Base-by-base conservation (phyloP, 225 moss, liverwort and hornwort genomes). In the Sphagnum contortum region DNA sequence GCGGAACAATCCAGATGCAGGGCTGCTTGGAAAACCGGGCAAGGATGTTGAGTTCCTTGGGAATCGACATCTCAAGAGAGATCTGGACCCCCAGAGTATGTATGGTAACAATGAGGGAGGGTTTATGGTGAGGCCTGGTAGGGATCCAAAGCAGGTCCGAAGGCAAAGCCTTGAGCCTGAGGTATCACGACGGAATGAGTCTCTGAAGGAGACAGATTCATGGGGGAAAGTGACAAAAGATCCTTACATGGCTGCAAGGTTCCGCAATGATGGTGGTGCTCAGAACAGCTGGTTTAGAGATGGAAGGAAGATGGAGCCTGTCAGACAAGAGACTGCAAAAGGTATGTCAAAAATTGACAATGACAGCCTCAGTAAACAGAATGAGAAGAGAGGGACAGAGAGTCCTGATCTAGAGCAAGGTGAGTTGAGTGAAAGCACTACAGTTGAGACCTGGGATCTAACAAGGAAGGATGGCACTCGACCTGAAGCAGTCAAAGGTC, bases 381-480 rank as follows among this genome's bases (percentile, higher is more conserved):
- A 68, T 73, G 84, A 80, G 63, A 86, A 73, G 62, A 81, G 75
- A 67, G 51, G 64, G 68, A 63, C 64, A 64, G 72, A 75, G 44
- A 67, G 67, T 69, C 78, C 83, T 59, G 94, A 89, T 72, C 67
- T 89, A 61, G 91, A 94, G 75, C 75, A 83, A 54, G 94, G 91
- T 68, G 94, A 94, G 65, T 80, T 89, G 83, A 89, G 89, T 67
- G 91, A 94, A 57, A 68, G 79, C 67, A 78, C 84, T 57, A 73
- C 81, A 75, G 83, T 77, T 73, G 57, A 72, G 63, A 85, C 83
- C 63, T 71, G 75, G 69, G 55, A 73, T 55, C 81, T 81, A 14
- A 57, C 62, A 3, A 78, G 76, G 62, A 78, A 66, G 70, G 83
- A 85, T 62, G 63, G 70, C 57, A 70, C 77, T 49, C 82, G 82